Evolutionary conservation across 116 monocot species (phyloP).

Genomic region (Zostera marina): DNA sequence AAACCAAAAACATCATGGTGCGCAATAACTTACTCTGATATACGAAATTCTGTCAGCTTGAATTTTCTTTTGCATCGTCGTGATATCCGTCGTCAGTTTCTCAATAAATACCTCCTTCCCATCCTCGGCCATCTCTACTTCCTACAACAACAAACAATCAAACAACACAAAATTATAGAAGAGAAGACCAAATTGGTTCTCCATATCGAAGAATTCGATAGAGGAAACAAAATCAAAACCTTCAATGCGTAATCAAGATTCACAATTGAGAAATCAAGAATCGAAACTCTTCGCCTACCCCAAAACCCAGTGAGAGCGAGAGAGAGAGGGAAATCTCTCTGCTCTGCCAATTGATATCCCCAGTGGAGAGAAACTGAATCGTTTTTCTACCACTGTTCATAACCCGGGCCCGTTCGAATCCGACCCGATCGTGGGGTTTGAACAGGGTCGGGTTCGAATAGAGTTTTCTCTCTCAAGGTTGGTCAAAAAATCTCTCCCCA

Average conservation of each 20-base stretch:
- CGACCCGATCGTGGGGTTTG: too few species aligned
- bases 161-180: background rate
- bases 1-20: background rate
- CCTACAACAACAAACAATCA: slow-evolving; percentile 10
- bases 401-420: background rate
- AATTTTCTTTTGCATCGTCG: slow-evolving; percentile 46
- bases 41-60: slow-evolving; percentile 37
- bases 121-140: slow-evolving; percentile 15
- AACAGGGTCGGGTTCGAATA: background rate
- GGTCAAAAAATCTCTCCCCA: too few species aligned
- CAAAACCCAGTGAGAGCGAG: background rate
- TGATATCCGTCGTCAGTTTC: slow-evolving; percentile 15
- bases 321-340: background rate
- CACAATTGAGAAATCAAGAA: background rate
- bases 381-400: background rate
- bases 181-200: background rate
- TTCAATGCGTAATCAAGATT: background rate
- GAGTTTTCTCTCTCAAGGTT: too few species aligned
- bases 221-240: background rate
- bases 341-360: background rate
- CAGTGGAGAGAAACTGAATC: background rate
- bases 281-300: background rate
- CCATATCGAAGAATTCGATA: background rate
- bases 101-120: slow-evolving; percentile 17
- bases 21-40: slow-evolving; percentile 29